These are phyloP conservation scores for Carex myosuroides DNA, from an alignment of 176 grass and related monocot species.

Conservation along the genomic window DNA sequence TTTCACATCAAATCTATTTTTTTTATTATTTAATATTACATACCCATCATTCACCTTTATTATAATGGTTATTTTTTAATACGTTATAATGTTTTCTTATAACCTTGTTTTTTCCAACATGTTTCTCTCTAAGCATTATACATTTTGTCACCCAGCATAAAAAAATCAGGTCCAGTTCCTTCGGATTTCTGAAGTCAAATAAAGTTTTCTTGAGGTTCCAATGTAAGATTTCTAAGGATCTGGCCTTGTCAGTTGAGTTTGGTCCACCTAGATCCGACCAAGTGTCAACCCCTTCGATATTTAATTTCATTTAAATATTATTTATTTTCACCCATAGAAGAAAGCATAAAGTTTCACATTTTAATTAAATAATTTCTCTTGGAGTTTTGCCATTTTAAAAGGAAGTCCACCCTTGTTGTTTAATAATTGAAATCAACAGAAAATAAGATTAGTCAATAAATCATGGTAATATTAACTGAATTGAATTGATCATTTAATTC, in stretches of 20 bases:
- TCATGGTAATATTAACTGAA: no score
- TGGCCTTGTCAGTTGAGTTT: neutral
- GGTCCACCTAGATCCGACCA: neutral
- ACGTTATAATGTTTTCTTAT: neutral
- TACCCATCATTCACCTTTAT: neutral
- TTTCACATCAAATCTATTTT: neutral
- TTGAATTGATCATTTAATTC: no score
- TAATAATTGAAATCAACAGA: no score
- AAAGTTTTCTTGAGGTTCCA: neutral
- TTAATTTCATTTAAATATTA: no score
- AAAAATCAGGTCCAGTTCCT: neutral
- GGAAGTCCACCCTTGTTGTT: no score
- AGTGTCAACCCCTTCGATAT: neutral
- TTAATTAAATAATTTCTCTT: no score
- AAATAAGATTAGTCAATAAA: no score
- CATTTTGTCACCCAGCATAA: neutral
- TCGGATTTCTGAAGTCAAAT: neutral
- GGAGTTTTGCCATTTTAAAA: no score
- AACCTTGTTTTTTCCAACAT: neutral
- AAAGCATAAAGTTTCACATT: no score
- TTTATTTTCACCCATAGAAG: no score
- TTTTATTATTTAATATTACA: neutral
- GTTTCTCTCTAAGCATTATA: neutral
- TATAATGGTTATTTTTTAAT: neutral
- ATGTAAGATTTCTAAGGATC: neutral